phyloP scores from a whole-genome alignment of 768 basidiomycete species.

The Coprinopsis strossmayeri region DNA sequence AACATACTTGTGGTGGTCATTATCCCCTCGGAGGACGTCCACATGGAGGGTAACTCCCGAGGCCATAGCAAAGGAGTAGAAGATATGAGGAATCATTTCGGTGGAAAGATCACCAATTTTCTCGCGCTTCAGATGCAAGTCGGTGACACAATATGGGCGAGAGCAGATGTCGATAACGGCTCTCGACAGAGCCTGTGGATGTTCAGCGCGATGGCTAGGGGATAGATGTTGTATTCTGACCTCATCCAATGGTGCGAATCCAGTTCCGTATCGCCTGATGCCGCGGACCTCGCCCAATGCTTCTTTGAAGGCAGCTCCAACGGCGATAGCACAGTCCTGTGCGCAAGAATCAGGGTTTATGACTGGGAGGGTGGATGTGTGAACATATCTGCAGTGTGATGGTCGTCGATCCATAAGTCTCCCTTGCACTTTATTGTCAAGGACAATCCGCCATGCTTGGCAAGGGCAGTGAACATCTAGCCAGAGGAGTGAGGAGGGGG shows the following conservation, averaged over 20 bases:
- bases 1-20: conserved; percentile 92
- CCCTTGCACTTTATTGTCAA: conserved; percentile 88
- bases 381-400: conserved; percentile 95
- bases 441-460: conserved; percentile 95
- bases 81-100: conserved; percentile 97
- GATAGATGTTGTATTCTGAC: conserved; percentile 32
- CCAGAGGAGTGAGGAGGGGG: conserved; percentile 5
- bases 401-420: conserved; percentile 97
- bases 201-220: conserved; percentile 2
- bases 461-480: conserved; percentile 97
- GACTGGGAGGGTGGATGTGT: not conserved
- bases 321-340: conserved; percentile 88
- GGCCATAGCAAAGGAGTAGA: conserved; percentile 97
- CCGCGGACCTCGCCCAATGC: conserved; percentile 93
- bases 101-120: conserved; percentile 94
- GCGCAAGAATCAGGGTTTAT: conserved; percentile 18
- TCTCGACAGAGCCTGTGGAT: conserved; percentile 79
- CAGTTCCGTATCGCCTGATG: conserved; percentile 92
- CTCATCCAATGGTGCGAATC: conserved; percentile 96
- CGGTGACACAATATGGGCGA: conserved; percentile 90
- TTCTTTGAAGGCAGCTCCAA: conserved; percentile 88
- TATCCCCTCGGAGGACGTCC: conserved; percentile 90
- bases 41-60: conserved; percentile 92
- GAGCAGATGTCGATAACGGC: conserved; percentile 99
- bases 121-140: conserved; percentile 81